Percentiles rank a stretch among this genome's conserved stretches.
Conservation (phyloP, 148 eudicot species). For the Vaccinium vitisidaea region DNA sequence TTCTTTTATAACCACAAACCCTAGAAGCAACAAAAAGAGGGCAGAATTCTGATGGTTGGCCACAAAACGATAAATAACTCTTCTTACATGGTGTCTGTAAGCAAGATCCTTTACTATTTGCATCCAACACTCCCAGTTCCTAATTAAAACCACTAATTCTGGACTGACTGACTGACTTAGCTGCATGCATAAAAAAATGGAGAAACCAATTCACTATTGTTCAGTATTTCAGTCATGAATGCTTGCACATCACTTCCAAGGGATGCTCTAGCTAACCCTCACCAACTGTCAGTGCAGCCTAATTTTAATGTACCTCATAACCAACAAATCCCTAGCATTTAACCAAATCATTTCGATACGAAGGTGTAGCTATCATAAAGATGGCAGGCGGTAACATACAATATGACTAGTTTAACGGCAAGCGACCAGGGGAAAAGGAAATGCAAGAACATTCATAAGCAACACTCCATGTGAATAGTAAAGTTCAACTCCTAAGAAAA, state of each 20-base stretch:
- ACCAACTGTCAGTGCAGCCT: neutral
- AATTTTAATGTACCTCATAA: neutral
- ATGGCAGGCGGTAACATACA: neutral
- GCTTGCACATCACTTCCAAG: too few relatives aligned
- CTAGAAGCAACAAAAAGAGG: too few relatives aligned
- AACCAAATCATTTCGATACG: too few relatives aligned
- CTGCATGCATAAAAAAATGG: too few relatives aligned
- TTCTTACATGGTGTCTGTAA: too few relatives aligned
- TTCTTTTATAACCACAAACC: too few relatives aligned
- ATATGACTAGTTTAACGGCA: neutral
- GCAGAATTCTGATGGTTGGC: too few relatives aligned
- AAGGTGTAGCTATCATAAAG: neutral
- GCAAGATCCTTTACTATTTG: too few relatives aligned
- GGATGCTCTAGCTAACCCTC: neutral
- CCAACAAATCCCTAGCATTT: too few relatives aligned
- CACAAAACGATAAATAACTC: too few relatives aligned
- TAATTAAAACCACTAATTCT: neutral
- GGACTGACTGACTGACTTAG: neutral
- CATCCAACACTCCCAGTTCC: neutral
- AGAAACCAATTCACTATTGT: too few relatives aligned
- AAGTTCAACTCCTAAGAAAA: neutral
- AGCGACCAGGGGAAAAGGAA: conserved; percentile 2
- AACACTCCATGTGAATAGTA: neutral
- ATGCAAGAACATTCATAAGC: neutral
- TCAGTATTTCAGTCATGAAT: too few relatives aligned